Evolutionary conservation across 805 yeast species (phyloP), one percentile per base, ranked within the genome.

Genomic region (Alloascoidea hylecoeti): DNA sequence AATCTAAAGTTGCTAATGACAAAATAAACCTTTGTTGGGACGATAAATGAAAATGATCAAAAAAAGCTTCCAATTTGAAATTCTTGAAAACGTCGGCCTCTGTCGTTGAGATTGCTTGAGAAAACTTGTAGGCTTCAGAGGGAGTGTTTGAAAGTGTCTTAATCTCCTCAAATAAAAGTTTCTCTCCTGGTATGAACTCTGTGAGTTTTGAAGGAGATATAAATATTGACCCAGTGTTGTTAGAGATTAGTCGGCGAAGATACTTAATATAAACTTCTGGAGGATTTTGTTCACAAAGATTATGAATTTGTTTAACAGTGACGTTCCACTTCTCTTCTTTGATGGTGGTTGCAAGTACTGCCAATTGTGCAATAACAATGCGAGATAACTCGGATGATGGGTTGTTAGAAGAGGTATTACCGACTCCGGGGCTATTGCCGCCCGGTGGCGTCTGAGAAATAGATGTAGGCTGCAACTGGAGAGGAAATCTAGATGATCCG

Each of bases 311-410:
- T 32, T 50, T 46, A 36, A 53, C 49, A 17, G 65, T 58, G 15
- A 55, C 42, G 16, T 55, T 57, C 49, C 66, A 61, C 52, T 65
- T 67, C 16, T 55, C 53, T 16, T 55, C 54, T 19, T 60, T 52
- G 43, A 67, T 55, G 16, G 70, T 64, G 30, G 70, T 57, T 37
- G 68, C 56, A 36, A 75, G 55, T 36, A 76, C 60, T 15, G 70
- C 61, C 33, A 78, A 49, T 53, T 78, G 84, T 27, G 74, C 66
- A 41, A 65, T 49, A 35, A 66, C 55, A 38, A 70, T 68, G 49
- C 48, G 53, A 6, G 55, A 9, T 23, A 23, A 23, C n/a, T 23
- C 30, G n/a, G n/a, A n/a, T n/a, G n/a, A n/a, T 9, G 30, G 30
- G 9, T 23, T 23, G n/a, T 23, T 23, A 9, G n/a, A 9, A 9